phyloP scores from a whole-genome alignment of 306 rosid species.

The Purshia tridentata region DNA sequence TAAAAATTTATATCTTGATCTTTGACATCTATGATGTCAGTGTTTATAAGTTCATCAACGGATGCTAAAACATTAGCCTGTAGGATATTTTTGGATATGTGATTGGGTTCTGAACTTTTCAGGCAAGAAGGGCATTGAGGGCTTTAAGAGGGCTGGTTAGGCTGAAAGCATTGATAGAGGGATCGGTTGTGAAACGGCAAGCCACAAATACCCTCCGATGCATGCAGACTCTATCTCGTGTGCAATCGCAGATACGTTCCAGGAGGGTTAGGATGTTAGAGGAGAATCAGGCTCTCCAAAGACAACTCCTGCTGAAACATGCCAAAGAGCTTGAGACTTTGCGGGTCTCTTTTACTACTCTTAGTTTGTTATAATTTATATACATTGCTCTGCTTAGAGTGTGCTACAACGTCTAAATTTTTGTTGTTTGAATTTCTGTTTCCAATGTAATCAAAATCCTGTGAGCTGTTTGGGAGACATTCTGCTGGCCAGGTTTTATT shows the following conservation, averaged over 20 bases:
- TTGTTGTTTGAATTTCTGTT: background rate
- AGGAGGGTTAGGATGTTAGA: constrained; percentile 90
- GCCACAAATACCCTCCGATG: constrained; percentile 78
- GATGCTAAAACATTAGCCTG: background rate
- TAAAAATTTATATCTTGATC: background rate
- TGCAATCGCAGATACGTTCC: constrained; percentile 85
- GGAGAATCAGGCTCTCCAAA: constrained; percentile 95
- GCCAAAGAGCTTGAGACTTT: constrained; percentile 83
- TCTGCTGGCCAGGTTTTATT: background rate
- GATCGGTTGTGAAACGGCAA: constrained; percentile 88
- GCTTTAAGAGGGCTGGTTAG: constrained; percentile 91
- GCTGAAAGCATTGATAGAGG: constrained; percentile 83
- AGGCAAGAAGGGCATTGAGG: constrained; percentile 92
- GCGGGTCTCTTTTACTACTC: constrained; percentile 57
- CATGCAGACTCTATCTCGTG: constrained; percentile 95
- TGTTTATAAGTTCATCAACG: background rate
- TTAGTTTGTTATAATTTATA: constrained; percentile 9
- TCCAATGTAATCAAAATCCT: background rate
- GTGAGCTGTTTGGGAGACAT: background rate
- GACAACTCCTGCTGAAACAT: constrained; percentile 86
- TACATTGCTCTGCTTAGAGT: background rate
- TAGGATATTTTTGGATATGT: constrained; percentile 2
- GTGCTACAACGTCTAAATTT: background rate
- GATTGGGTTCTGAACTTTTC: constrained; percentile 22
- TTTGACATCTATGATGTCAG: background rate